These are phyloP conservation scores for Saccharomyces pastorianus DNA, from an alignment of 1,139 yeast genomes.

Conservation along the genomic window DNA sequence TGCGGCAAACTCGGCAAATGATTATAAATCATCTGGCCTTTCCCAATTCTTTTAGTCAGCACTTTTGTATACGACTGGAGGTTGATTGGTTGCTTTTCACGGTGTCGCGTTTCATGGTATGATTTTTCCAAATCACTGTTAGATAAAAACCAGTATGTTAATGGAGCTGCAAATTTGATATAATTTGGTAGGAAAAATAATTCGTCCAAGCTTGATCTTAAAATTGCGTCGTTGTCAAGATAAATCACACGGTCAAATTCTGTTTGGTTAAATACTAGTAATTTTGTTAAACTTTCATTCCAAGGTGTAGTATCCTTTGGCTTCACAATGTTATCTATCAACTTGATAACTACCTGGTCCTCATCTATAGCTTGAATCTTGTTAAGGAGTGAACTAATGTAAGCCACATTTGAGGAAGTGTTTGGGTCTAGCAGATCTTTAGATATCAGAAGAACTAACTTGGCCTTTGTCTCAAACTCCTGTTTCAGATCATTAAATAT, in stretches of 20 bases:
- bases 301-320: constrained; percentile 33
- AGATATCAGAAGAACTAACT: constrained; percentile 34
- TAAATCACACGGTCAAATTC: constrained; percentile 43
- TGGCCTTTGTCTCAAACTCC: constrained; percentile 34
- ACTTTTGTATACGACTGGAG: constrained; percentile 19
- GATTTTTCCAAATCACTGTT: constrained; percentile 20
- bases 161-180: constrained; percentile 30
- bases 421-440: constrained; percentile 18
- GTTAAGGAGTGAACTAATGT: constrained; percentile 8
- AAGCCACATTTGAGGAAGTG: constrained; percentile 5
- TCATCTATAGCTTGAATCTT: constrained; percentile 17
- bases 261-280: constrained; percentile 43
- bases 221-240: constrained; percentile 37
- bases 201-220: constrained; percentile 37
- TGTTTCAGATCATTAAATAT: constrained; percentile 34
- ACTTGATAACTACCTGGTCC: constrained; percentile 25
- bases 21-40: constrained; percentile 25
- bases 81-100: constrained; percentile 19
- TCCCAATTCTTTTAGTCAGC: constrained; percentile 17
- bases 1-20: constrained; percentile 29
- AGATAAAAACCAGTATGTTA: constrained; percentile 26
- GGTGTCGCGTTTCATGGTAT: constrained; percentile 14
- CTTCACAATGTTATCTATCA: constrained; percentile 25
- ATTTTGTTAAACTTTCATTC: constrained; percentile 48
- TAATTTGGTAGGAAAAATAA: constrained; percentile 39